A percentile compares a stretch with the other conserved stretches of the same genome.
These are phyloP conservation scores for Fomitopsis schrenkii DNA, from an alignment of 1,284 basidiomycete genomes.

Conservation along the genomic window DNA sequence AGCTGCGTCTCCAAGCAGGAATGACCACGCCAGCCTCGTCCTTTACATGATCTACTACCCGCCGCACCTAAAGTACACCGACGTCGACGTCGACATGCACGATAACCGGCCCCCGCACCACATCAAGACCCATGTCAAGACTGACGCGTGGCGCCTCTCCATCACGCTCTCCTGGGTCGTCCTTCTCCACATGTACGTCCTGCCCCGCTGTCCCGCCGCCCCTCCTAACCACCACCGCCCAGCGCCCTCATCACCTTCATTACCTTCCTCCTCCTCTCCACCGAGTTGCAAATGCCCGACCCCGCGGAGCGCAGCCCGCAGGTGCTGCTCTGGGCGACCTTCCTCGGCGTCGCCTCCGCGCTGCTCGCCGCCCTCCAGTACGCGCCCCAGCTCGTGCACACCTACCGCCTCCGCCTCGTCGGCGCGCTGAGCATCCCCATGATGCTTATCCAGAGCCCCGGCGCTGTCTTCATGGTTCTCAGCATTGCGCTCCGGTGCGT, in stretches of 20 bases:
- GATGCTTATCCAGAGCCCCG: conserved; percentile 95
- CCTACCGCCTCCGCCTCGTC: conserved; percentile 76
- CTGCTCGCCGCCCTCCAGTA: conserved; percentile 83
- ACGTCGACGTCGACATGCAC: conserved; percentile 40
- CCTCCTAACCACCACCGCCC: conserved; percentile 7
- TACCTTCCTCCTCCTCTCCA: conserved; percentile 53
- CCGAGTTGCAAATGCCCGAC: conserved; percentile 35
- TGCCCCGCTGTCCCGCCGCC: neutral
- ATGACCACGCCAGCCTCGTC: conserved; percentile 56
- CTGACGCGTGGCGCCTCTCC: conserved; percentile 74
- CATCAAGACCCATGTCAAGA: conserved; percentile 47
- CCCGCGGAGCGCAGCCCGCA: conserved; percentile 35
- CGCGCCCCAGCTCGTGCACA: conserved; percentile 82
- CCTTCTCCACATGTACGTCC: conserved; percentile 63
- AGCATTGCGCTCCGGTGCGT: conserved; percentile 73
- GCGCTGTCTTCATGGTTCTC: conserved; percentile 83
- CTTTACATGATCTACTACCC: conserved; percentile 95
- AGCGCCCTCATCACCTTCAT: conserved; percentile 52
- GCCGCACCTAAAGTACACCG: conserved; percentile 68
- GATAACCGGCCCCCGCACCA: conserved; percentile 38
- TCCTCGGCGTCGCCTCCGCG: conserved; percentile 83
- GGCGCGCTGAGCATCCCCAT: conserved; percentile 91
- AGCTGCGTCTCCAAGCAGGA: neutral
- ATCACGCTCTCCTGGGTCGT: conserved; percentile 73
- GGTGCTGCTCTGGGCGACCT: conserved; percentile 72